Evolutionary conservation across 495 filamentous ascomycete species (phyloP).

Genomic region (Choiromyces venosus): DNA sequence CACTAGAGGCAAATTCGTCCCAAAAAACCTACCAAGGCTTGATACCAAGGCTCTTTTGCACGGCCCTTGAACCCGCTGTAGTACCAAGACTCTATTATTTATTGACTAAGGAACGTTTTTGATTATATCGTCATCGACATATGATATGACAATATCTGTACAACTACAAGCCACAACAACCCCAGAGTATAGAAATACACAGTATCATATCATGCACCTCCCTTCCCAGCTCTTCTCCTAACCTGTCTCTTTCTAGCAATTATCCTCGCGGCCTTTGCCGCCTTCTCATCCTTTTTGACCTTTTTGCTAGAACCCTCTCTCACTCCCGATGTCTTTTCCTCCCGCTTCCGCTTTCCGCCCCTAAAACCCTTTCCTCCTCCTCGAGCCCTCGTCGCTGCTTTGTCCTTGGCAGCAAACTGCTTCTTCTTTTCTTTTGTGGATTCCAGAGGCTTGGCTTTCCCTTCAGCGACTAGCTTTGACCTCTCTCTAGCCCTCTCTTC

Average conservation of each 20-base stretch:
- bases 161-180: not conserved
- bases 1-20: not conserved
- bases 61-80: not conserved
- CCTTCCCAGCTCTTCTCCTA: constrained; percentile 27
- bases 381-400: constrained; percentile 22
- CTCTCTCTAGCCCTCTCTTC: constrained; percentile 57
- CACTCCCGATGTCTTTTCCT: constrained; percentile 23
- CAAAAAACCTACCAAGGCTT: not conserved
- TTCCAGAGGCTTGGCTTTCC: constrained; percentile 41
- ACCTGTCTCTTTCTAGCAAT: constrained; percentile 39
- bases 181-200: not conserved
- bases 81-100: not conserved
- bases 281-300: constrained; percentile 20
- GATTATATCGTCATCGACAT: not conserved
- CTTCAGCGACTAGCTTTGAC: constrained; percentile 32
- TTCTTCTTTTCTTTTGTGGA: constrained; percentile 36
- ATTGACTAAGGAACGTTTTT: not conserved
- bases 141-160: not conserved
- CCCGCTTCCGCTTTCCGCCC: constrained; percentile 29
- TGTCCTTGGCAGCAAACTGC: constrained; percentile 26
- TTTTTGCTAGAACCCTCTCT: not conserved
- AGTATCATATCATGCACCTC: not conserved
- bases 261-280: constrained; percentile 28
- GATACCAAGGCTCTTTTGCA: not conserved
- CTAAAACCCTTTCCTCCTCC: constrained; percentile 4